Conservation (phyloP, 306 rosid genomes). For the Medicago ruthenica region DNA sequence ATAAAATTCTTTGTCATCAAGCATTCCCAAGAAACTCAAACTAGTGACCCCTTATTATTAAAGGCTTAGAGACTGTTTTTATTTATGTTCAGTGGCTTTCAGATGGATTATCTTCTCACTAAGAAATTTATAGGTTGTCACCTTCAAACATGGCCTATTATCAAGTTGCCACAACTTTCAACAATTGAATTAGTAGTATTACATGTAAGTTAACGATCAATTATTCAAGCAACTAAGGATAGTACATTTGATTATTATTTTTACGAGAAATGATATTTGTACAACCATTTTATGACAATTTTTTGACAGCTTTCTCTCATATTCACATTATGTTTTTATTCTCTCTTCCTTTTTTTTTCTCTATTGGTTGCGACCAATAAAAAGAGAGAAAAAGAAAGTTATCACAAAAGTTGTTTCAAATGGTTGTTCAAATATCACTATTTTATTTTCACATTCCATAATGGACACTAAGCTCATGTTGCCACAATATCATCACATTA, state of each 20-base stretch:
- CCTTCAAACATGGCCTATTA: neutral
- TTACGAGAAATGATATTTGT: no score
- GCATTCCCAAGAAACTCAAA: conserved; percentile 4
- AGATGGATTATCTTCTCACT: neutral
- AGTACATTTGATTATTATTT: conserved; percentile 6
- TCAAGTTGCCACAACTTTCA: neutral
- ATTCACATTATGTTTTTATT: no score
- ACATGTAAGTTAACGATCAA: neutral
- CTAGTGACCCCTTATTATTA: neutral
- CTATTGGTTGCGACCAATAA: no score
- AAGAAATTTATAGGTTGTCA: neutral
- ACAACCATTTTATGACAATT: no score
- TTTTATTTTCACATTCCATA: conserved; percentile 10
- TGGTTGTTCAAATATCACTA: no score
- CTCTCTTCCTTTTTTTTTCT: no score
- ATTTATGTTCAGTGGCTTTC: neutral
- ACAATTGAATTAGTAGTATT: neutral
- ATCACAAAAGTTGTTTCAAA: no score
- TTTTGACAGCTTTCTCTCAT: no score
- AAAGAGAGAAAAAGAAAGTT: no score
- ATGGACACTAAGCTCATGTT: conserved; percentile 5
- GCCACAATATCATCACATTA: conserved; percentile 21
- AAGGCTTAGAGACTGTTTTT: neutral
- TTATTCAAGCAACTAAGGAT: neutral
- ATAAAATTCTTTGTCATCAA: neutral